phyloP scores from a whole-genome alignment of 139 green algal genomes.

The Limnomonas spitsbergensis region DNA sequence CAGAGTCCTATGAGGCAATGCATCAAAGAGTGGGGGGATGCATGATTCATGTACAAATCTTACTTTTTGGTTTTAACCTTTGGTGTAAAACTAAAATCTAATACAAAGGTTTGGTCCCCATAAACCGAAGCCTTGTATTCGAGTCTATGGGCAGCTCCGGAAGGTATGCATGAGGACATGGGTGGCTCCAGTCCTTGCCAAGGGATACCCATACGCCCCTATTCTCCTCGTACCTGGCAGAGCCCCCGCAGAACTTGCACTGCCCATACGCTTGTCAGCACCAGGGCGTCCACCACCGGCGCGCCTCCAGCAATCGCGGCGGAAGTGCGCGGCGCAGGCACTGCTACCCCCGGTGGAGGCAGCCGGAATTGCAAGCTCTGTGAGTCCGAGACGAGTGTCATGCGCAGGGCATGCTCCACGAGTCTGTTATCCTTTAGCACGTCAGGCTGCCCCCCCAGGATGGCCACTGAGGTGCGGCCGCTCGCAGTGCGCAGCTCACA shows the following conservation, averaged over 20 bases:
- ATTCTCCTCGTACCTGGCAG: conserved; percentile 43
- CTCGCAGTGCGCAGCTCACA: conserved; percentile 50
- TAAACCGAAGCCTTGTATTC: no score
- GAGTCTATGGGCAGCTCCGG: no score
- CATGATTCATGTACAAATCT: not conserved
- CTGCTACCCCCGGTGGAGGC: conserved; percentile 57
- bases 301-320: conserved; percentile 51
- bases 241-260: conserved; percentile 72
- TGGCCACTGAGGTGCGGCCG: conserved; percentile 45
- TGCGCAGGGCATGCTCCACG: conserved; percentile 67
- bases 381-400: conserved; percentile 62
- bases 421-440: conserved; percentile 57
- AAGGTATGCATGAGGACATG: no score
- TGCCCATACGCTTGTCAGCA: conserved; percentile 75
- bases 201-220: no score
- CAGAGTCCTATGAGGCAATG: conserved; percentile 21
- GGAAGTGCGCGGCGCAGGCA: conserved; percentile 36
- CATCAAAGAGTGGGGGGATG: no score
- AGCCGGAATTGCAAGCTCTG: conserved; percentile 51
- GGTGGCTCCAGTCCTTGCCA: no score
- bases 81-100: not conserved
- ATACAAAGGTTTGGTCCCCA: no score
- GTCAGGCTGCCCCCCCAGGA: conserved; percentile 60
- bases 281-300: conserved; percentile 64
- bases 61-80: not conserved